Evolutionary conservation across 2,329 filamentous ascomycete genomes (phyloP), one percentile per base, ranked within the genome.

Genomic region (Claviceps purpurea): DNA sequence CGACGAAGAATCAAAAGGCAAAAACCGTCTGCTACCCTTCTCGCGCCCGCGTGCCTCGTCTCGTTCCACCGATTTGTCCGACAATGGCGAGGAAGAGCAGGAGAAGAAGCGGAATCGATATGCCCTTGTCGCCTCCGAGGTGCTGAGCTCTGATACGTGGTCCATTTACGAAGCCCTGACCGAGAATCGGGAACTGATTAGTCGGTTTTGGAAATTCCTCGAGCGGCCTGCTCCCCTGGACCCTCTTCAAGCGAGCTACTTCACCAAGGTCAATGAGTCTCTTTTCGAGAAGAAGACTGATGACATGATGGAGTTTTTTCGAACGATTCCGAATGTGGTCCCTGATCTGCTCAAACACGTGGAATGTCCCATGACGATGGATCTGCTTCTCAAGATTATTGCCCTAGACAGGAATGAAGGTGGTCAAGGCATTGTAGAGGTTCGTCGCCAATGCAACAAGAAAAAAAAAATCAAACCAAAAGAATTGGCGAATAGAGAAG

Each of bases 201-300:
- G 82, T 61, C 80, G 85, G 58, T 97, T 98, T 68, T 98, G 93
- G 93, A 75, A 81, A 47, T 98, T 96, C 67, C 70, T 98, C 60
- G 85, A 85, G 64, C 80, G 84, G 52, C 79, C 87, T n/a, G 79
- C 88, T 11, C 88, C 91, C 2, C 78, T 98, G 52, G 91, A 97
- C 65, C 87, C 91, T 40, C 77, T 96, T 5, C 91, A 97, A 69
- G 91, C 93, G 18, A 90, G 90, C 63, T 98, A 98, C 67, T 98
- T 98, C 66, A 96, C 91, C 52, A 98, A 97, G 66, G 90, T 98
- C 64, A 97, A 97, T 68, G 93, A 98, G 71, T 87, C 89, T n/a
- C 73, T 98, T 20, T 85, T 98, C 52, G 93, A 97, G 67, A 94
- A 93, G 71, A 97, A 97, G 77, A 96, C 94, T 5, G 88, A 94